Conservation (phyloP, 495 filamentous ascomycete species). For the Podospora pseudocomata region DNA sequence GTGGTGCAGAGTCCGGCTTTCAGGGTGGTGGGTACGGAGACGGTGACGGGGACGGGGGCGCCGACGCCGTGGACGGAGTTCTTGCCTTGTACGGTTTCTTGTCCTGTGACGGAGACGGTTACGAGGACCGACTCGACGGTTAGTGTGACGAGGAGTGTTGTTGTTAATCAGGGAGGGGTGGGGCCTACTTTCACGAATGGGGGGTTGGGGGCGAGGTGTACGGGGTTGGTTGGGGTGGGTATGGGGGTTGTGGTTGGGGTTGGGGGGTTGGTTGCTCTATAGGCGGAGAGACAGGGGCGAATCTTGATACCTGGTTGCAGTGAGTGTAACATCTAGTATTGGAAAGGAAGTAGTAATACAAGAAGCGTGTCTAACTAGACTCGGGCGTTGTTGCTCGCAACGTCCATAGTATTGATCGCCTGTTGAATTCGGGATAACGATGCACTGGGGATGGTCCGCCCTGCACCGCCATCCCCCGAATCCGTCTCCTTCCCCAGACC, state of each 20-base stretch:
- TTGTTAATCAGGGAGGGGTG: neutral
- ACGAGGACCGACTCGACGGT: neutral
- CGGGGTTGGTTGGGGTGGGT: constrained; percentile 17
- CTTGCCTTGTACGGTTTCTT: constrained; percentile 34
- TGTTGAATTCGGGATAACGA: too few species aligned
- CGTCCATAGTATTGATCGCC: too few species aligned
- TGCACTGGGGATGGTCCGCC: too few species aligned
- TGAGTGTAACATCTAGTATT: too few species aligned
- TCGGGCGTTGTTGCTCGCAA: too few species aligned
- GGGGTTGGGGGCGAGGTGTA: constrained; percentile 18
- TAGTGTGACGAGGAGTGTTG: neutral
- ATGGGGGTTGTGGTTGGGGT: constrained; percentile 17
- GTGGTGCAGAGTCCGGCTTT: constrained; percentile 21
- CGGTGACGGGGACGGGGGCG: constrained; percentile 14
- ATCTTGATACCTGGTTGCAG: neutral
- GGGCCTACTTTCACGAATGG: constrained; percentile 11
- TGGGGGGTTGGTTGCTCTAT: neutral
- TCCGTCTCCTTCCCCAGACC: too few species aligned
- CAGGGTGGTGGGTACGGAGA: constrained; percentile 10
- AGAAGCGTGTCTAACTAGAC: too few species aligned
- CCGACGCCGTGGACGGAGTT: constrained; percentile 24
- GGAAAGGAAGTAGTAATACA: too few species aligned
- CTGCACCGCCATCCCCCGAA: too few species aligned
- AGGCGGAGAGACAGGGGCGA: neutral
- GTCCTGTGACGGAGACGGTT: constrained; percentile 19